Conservation (phyloP, 1,284 basidiomycete species). For the Tylopilus sp. region DNA sequence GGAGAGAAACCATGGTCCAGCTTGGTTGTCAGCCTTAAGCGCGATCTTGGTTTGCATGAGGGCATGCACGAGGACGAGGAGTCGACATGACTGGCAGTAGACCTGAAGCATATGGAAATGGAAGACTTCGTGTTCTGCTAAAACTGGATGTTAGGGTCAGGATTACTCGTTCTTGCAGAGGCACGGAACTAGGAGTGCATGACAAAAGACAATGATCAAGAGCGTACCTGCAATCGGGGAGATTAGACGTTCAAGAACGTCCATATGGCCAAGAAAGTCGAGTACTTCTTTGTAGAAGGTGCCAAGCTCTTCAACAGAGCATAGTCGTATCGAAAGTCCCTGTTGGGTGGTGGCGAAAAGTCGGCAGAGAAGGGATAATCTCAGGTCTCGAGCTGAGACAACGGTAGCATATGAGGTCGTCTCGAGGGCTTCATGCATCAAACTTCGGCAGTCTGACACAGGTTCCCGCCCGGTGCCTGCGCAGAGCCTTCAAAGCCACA, state of each 20-base stretch:
- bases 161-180: conserved; percentile 8
- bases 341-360: conserved; percentile 32
- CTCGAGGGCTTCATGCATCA: conserved; percentile 31
- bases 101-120: conserved; percentile 39
- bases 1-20: conserved; percentile 31
- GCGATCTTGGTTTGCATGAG: conserved; percentile 35
- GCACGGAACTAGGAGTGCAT: background rate
- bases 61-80: conserved; percentile 37
- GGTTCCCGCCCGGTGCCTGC: conserved; percentile 38
- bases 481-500: conserved; percentile 33
- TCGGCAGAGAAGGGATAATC: conserved; percentile 35
- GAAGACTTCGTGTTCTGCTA: conserved; percentile 38
- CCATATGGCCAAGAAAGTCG: conserved; percentile 33
- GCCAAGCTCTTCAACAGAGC: conserved; percentile 27
- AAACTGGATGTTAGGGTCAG: conserved; percentile 35
- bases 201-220: background rate
- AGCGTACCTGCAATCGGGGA: conserved; percentile 38
- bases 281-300: conserved; percentile 35
- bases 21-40: conserved; percentile 22
- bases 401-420: conserved; percentile 25
- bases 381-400: conserved; percentile 31
- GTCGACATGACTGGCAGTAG: conserved; percentile 36
- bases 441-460: conserved; percentile 33
- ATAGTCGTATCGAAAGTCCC: conserved; percentile 32
- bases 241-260: conserved; percentile 36